These are phyloP conservation scores for Malania oleifera DNA, from an alignment of 164 flowering plant species.

Conservation along the genomic window DNA sequence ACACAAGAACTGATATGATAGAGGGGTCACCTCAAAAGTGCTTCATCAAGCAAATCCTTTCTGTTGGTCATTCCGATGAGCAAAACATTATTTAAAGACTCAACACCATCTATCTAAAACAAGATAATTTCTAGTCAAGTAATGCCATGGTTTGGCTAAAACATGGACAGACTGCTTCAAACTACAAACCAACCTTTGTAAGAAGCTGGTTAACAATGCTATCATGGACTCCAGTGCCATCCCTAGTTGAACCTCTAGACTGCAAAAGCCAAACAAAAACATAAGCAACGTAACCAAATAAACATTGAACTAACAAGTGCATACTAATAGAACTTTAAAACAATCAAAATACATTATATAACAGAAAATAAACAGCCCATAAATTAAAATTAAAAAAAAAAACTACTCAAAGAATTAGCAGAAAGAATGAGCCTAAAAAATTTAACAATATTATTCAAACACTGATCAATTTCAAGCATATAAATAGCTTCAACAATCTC, in stretches of 20 bases:
- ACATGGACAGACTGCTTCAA: background rate
- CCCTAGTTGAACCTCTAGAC: conserved; percentile 80
- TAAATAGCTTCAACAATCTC: no score
- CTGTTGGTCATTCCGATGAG: conserved; percentile 99
- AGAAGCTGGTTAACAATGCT: conserved; percentile 76
- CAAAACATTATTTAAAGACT: conserved; percentile 89
- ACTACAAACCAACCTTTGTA: conserved; percentile 46
- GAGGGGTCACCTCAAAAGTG: conserved; percentile 69
- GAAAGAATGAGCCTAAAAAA: no score
- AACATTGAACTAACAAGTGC: no score
- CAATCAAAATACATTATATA: background rate
- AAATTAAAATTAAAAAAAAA: no score
- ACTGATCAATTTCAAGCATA: no score
- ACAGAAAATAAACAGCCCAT: background rate
- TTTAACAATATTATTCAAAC: no score
- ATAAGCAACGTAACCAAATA: no score
- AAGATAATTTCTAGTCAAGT: conserved; percentile 12
- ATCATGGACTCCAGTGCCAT: conserved; percentile 75
- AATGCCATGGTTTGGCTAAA: no score
- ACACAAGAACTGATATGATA: background rate
- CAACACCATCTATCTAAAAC: conserved; percentile 93
- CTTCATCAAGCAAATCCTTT: conserved; percentile 96
- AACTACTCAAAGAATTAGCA: no score
- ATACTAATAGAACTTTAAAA: no score
- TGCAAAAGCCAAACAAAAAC: conserved; percentile 21